A percentile compares a stretch with the other conserved stretches of the same genome.
phyloP scores from a whole-genome alignment of 805 yeast genomes.

The Naumovozyma castellii region DNA sequence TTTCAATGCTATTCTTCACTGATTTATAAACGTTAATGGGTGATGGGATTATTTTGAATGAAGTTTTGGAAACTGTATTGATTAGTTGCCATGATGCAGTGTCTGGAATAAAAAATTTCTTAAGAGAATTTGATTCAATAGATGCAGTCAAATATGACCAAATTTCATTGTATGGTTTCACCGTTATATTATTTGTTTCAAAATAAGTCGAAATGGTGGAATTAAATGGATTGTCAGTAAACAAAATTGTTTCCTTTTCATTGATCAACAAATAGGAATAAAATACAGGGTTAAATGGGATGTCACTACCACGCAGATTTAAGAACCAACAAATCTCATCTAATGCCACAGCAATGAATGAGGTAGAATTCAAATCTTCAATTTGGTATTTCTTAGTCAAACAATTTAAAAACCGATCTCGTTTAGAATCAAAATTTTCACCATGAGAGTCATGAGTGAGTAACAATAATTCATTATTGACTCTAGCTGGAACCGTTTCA shows the following conservation, averaged over 20 bases:
- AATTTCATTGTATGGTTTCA: slow-evolving; percentile 47
- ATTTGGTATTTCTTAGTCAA: slow-evolving; percentile 24
- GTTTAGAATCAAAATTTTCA: slow-evolving; percentile 48
- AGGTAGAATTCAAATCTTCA: slow-evolving; percentile 12
- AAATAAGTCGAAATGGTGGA: slow-evolving; percentile 35
- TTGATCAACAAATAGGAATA: slow-evolving; percentile 48
- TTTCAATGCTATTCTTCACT: slow-evolving; percentile 64
- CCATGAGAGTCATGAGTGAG: slow-evolving; percentile 57
- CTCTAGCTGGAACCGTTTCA: slow-evolving; percentile 54
- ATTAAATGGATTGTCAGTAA: slow-evolving; percentile 39
- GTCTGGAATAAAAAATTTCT: slow-evolving; percentile 41
- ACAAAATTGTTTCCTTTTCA: slow-evolving; percentile 35
- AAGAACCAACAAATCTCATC: slow-evolving; percentile 91
- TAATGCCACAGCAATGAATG: slow-evolving; percentile 57
- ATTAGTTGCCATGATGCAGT: slow-evolving; percentile 62
- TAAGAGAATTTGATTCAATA: slow-evolving; percentile 14
- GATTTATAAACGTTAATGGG: slow-evolving; percentile 65
- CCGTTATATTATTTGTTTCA: slow-evolving; percentile 34
- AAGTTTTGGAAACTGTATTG: slow-evolving; percentile 31
- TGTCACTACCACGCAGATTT: slow-evolving; percentile 76
- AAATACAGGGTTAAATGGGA: slow-evolving; percentile 80
- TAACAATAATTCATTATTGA: slow-evolving; percentile 39
- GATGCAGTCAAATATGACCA: slow-evolving; percentile 43
- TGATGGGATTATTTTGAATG: slow-evolving; percentile 37
- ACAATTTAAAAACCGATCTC: slow-evolving; percentile 35